Base-by-base conservation (phyloP, 1,284 basidiomycete species). In the Ganoderma sinense region DNA sequence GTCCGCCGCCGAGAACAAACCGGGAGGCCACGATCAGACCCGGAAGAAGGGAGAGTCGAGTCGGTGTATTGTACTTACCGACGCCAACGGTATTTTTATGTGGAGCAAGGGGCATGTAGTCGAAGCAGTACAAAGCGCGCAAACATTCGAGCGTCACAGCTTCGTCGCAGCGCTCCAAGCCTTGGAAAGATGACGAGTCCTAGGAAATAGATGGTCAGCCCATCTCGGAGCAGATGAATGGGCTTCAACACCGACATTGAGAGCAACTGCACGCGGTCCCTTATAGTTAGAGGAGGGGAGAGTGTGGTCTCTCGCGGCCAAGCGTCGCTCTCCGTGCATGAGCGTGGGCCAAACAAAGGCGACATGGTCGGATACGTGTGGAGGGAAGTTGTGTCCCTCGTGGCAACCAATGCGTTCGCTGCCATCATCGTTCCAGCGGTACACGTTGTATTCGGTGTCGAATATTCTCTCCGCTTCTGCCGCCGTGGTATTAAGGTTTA, bases 381-480 rank as follows among this genome's bases (percentile, higher is more conserved):
- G 72, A 2, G 76, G 76, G 20, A 77, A 69, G 40, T 73, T 67
- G 68, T 77, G 75, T 31, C 69, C 75, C 11, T 69, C 55, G 39
- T 67, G 71, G 69, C 76, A 77, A 2, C 82, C 84, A 81, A 71
- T 41, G 39, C 71, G 71, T 65, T 75, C 67, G 77, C 75, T 73
- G 33, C 83, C 83, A 18, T 71, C 74, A 26, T 70, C 69, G 13
- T 74, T 74, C 74, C 86, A 83, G 33, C 72, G 73, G 73, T 84
- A 87, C 14, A 84, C 78, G 69, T 83, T 76, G 74, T 87, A 88
- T 69, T 85, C 77, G 0, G 86, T 81, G 56, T 77, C 77, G 43
- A 88, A 76, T 2, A 87, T 78, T 13, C 75, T 51, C 74, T 87
- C 86, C 4, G 84, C 83, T 69, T 86, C 83, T 48, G 76, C 79